A percentile compares a stretch with the other conserved stretches of the same genome.
These are phyloP conservation scores for Cordyceps tenuipes DNA, from an alignment of 2,329 filamentous ascomycete species.

Conservation along the genomic window DNA sequence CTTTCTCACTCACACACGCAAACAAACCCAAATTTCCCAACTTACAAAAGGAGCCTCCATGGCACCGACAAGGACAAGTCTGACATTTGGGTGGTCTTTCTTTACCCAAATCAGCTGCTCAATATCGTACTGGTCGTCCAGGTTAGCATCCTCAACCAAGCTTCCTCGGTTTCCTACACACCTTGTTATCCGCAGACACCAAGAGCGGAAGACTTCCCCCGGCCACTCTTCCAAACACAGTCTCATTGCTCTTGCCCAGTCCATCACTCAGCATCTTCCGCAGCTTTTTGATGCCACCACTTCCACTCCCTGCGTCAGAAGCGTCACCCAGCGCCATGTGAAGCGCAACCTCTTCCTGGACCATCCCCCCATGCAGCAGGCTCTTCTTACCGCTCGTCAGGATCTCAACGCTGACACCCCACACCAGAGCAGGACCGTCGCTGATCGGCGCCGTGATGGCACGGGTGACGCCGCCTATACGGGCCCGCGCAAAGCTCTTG, in stretches of 20 bases:
- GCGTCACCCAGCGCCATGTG: conserved; percentile 31
- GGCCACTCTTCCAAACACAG: conserved; percentile 28
- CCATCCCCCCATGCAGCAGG: conserved; percentile 32
- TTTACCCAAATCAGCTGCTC: conserved; percentile 32
- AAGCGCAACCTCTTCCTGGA: conserved; percentile 33
- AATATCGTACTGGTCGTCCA: conserved; percentile 27
- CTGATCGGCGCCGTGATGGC: conserved; percentile 31
- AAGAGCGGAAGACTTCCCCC: conserved; percentile 31
- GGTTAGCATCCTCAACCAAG: background rate
- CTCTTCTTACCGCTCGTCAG: conserved; percentile 28
- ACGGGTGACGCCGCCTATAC: conserved; percentile 35
- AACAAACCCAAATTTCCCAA: no score
- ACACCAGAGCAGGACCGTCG: conserved; percentile 22
- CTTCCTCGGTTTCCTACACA: conserved; percentile 8
- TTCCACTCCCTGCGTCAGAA: conserved; percentile 19
- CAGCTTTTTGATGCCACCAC: conserved; percentile 23
- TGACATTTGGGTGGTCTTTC: conserved; percentile 24
- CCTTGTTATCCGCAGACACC: conserved; percentile 31
- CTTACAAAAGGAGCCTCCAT: conserved; percentile 30
- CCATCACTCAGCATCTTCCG: conserved; percentile 28
- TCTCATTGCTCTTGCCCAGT: conserved; percentile 24
- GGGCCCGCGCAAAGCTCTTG: conserved; percentile 31
- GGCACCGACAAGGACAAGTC: conserved; percentile 31
- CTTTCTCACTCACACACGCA: no score
- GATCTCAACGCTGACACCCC: conserved; percentile 35